Evolutionary conservation across 441 rosid genomes (phyloP).

Genomic region (Erodium moschatum): DNA sequence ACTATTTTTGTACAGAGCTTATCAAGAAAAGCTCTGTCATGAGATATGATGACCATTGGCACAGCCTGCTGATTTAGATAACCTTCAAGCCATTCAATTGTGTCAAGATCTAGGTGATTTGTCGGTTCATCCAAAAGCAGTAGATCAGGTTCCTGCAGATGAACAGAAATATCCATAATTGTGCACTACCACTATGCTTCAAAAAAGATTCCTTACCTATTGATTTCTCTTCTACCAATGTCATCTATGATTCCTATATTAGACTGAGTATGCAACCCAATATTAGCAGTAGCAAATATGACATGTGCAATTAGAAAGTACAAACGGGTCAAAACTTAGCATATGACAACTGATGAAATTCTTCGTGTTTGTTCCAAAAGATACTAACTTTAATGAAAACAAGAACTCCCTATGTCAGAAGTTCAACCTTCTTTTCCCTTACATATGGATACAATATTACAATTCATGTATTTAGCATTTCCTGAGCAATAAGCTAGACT

Average conservation of each 20-base stretch:
- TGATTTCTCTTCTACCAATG: neutral
- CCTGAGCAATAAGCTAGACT: neutral
- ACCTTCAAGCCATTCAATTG: conserved; percentile 95
- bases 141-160: conserved; percentile 75
- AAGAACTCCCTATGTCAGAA: neutral
- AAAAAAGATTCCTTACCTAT: neutral
- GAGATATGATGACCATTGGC: conserved; percentile 92
- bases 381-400: neutral
- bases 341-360: neutral
- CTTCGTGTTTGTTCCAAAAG: neutral
- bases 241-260: neutral
- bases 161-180: conserved; percentile 16
- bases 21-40: conserved; percentile 93
- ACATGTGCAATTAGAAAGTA: neutral
- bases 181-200: conserved; percentile 4
- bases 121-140: conserved; percentile 91
- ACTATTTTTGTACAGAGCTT: conserved; percentile 88
- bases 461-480: neutral
- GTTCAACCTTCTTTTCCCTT: no score
- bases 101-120: conserved; percentile 88
- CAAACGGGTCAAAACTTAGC: neutral
- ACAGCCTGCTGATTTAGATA: conserved; percentile 80
- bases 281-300: neutral
- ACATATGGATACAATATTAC: neutral
- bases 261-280: neutral